phyloP scores from a whole-genome alignment of 73 alveolate genomes.

The Uronychia setigera region DNA sequence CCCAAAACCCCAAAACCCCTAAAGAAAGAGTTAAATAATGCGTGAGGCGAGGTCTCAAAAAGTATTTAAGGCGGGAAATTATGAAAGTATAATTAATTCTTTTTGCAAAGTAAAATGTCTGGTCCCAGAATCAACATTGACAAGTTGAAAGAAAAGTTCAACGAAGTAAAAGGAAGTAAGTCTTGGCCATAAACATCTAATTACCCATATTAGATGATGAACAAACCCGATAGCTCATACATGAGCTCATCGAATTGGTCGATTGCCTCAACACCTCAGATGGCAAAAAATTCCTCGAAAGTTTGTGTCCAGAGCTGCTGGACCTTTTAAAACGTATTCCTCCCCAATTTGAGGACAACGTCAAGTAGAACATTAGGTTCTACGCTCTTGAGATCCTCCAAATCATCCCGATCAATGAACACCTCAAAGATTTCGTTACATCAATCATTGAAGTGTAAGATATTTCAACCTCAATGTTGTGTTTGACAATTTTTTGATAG shows the following conservation, averaged over 20 bases:
- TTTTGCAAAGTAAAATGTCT: background rate
- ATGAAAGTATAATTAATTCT: no score
- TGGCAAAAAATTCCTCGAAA: slow-evolving; percentile 7
- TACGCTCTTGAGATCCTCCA: slow-evolving; percentile 39
- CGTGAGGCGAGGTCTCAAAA: no score
- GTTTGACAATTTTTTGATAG: slow-evolving; percentile 13
- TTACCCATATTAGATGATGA: background rate
- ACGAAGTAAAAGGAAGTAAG: background rate
- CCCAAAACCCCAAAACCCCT: no score
- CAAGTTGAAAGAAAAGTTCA: background rate
- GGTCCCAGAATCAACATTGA: background rate
- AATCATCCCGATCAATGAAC: slow-evolving; percentile 33
- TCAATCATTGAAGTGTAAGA: slow-evolving; percentile 25
- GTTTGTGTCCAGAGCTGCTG: slow-evolving; percentile 29
- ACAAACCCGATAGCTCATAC: background rate
- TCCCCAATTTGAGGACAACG: slow-evolving; percentile 28
- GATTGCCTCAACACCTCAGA: background rate
- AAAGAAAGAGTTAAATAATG: no score
- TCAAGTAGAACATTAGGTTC: slow-evolving; percentile 22
- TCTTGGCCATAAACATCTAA: background rate
- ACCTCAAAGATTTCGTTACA: background rate
- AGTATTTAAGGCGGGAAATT: no score
- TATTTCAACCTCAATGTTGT: background rate
- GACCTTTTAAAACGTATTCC: slow-evolving; percentile 4
- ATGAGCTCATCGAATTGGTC: slow-evolving; percentile 1